Evolutionary conservation across 257 asterid genomes (phyloP).

Genomic region (Fraxinus cuspidata): DNA sequence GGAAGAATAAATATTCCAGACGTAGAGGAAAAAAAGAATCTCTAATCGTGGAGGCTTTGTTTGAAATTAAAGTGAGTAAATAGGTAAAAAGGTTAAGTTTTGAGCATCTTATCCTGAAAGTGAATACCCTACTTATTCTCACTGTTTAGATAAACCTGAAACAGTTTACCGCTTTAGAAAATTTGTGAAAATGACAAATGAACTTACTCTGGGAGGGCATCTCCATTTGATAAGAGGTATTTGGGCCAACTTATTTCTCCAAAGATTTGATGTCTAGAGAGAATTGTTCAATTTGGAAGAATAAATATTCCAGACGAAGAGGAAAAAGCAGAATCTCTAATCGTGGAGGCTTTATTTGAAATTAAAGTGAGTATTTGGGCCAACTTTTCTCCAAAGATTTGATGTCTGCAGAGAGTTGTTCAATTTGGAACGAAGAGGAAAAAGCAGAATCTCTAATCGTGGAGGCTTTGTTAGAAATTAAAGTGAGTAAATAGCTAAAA

Average conservation of each 20-base stretch:
- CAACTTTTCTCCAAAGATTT: no score
- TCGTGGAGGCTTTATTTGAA: background rate
- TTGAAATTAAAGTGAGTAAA: background rate
- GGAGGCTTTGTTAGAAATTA: no score
- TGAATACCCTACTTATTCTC: background rate
- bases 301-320: no score
- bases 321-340: background rate
- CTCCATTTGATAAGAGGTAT: conserved; percentile 58
- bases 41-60: background rate
- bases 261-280: conserved; percentile 33
- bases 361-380: no score
- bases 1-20: no score
- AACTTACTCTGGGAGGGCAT: conserved; percentile 51
- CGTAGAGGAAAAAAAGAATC: background rate
- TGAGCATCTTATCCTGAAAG: background rate
- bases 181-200: background rate
- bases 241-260: conserved; percentile 42
- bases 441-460: no score
- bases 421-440: no score
- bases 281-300: no score
- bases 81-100: background rate
- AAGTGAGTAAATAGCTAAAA: background rate
- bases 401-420: no score
- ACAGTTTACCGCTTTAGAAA: no score
- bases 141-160: background rate